Evolutionary conservation across 768 basidiomycete genomes (phyloP).

Genomic region (Tulasnella sp.): DNA sequence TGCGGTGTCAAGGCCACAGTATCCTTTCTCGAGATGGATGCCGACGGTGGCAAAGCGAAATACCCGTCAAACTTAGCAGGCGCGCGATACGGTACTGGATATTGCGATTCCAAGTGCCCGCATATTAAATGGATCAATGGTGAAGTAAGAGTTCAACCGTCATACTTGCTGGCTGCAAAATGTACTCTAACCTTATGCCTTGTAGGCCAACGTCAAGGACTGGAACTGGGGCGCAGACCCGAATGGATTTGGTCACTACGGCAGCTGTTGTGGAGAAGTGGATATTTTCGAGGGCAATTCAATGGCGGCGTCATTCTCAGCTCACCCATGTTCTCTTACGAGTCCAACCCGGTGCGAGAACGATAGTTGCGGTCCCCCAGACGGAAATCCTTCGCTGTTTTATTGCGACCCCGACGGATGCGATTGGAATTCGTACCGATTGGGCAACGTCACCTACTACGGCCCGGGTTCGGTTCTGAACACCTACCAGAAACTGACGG

Average conservation of each 20-base stretch:
- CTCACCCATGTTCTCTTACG: not conserved
- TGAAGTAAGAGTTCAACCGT: not conserved
- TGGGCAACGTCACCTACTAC: not conserved
- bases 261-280: not conserved
- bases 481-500: not conserved
- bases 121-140: constrained; percentile 17
- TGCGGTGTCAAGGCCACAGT: constrained; percentile 59
- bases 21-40: constrained; percentile 57
- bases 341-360: not conserved
- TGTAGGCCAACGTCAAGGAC: too few relatives aligned
- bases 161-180: too few relatives aligned
- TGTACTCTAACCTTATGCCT: not conserved
- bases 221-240: too few relatives aligned
- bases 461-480: not conserved
- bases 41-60: constrained; percentile 49
- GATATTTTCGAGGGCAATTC: not conserved
- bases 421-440: not conserved
- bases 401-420: not conserved
- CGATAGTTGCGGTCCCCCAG: not conserved
- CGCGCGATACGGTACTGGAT: constrained; percentile 59
- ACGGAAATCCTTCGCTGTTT: not conserved
- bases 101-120: constrained; percentile 57
- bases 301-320: not conserved
- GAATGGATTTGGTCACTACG: not conserved
- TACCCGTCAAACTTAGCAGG: constrained; percentile 51